A percentile compares a stretch with the other conserved stretches of the same genome.
phyloP scores from a whole-genome alignment of 2,329 filamentous ascomycete species.

The Trichoderma atroviride region DNA sequence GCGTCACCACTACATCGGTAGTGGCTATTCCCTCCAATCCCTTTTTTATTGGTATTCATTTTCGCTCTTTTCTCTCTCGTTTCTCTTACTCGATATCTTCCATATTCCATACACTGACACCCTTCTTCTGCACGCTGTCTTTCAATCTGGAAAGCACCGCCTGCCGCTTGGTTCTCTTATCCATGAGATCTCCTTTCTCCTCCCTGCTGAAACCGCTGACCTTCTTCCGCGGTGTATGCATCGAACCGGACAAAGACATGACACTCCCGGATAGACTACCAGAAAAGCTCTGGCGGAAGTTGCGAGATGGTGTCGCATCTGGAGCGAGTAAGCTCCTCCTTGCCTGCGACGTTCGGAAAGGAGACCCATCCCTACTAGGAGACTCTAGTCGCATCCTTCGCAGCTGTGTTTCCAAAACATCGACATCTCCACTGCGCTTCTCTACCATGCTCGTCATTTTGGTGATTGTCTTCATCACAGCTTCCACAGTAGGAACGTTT shows the following conservation, averaged over 20 bases:
- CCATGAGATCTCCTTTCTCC: conserved; percentile 60
- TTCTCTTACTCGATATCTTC: conserved; percentile 51
- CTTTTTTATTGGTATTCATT: background rate
- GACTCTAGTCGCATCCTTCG: conserved; percentile 65
- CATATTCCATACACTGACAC: conserved; percentile 54
- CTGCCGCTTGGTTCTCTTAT: conserved; percentile 56
- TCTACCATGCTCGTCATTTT: conserved; percentile 95
- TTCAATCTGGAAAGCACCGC: conserved; percentile 57
- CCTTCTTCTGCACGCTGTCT: conserved; percentile 52
- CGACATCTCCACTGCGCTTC: conserved; percentile 86
- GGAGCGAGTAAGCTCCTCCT: conserved; percentile 48
- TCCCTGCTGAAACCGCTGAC: conserved; percentile 61
- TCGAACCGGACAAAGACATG: conserved; percentile 47
- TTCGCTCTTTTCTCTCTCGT: background rate
- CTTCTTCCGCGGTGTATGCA: conserved; percentile 59
- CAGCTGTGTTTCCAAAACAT: conserved; percentile 86
- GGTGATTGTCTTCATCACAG: conserved; percentile 84
- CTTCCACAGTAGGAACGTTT: conserved; percentile 81
- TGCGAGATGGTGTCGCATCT: conserved; percentile 46
- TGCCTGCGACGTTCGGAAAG: conserved; percentile 44
- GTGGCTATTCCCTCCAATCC: background rate
- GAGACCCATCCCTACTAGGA: conserved; percentile 48
- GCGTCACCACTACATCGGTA: background rate
- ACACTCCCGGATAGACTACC: conserved; percentile 39
- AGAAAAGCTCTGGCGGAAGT: conserved; percentile 45